These are phyloP conservation scores for Candolleomyces aberdarensis DNA, from an alignment of 768 basidiomycete genomes.

Conservation along the genomic window DNA sequence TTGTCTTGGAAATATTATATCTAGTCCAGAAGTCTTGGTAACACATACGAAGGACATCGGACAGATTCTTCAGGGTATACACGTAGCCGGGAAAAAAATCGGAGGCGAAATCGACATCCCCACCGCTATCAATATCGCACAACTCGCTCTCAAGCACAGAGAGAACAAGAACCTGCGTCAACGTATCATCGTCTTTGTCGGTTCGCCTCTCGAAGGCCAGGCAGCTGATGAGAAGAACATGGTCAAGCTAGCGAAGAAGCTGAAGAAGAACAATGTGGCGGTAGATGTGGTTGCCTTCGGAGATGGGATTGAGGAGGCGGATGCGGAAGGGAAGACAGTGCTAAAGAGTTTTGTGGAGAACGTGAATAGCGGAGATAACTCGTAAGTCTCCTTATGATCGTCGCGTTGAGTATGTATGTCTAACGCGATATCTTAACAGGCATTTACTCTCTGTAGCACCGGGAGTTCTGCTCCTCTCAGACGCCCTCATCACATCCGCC, in stretches of 20 bases:
- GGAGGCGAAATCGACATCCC: conserved; percentile 83
- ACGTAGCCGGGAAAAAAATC: conserved; percentile 66
- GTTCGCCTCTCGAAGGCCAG: conserved; percentile 74
- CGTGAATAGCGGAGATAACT: conserved; percentile 79
- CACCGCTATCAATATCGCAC: conserved; percentile 90
- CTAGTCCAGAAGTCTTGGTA: conserved; percentile 90
- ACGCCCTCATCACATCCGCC: conserved; percentile 74
- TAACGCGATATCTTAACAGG: conserved; percentile 33
- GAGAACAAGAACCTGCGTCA: conserved; percentile 99
- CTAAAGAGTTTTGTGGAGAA: conserved; percentile 82
- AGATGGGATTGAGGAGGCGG: conserved; percentile 73
- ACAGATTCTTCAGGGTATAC: conserved; percentile 80
- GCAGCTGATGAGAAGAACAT: conserved; percentile 76
- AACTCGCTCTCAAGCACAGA: conserved; percentile 94
- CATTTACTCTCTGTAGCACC: conserved; percentile 81
- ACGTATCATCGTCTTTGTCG: conserved; percentile 91
- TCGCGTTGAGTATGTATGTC: no score
- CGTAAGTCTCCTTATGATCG: conserved; percentile 46
- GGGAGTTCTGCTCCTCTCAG: conserved; percentile 78
- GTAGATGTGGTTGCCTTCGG: conserved; percentile 91
- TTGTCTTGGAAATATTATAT: conserved; percentile 3
- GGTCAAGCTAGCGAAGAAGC: conserved; percentile 89
- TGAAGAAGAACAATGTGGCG: conserved; percentile 99
- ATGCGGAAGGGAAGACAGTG: conserved; percentile 59
- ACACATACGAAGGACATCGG: conserved; percentile 96